Evolutionary conservation across 768 basidiomycete species (phyloP), one percentile per base, ranked within the genome.

Genomic region (Amanita pallidorosea): DNA sequence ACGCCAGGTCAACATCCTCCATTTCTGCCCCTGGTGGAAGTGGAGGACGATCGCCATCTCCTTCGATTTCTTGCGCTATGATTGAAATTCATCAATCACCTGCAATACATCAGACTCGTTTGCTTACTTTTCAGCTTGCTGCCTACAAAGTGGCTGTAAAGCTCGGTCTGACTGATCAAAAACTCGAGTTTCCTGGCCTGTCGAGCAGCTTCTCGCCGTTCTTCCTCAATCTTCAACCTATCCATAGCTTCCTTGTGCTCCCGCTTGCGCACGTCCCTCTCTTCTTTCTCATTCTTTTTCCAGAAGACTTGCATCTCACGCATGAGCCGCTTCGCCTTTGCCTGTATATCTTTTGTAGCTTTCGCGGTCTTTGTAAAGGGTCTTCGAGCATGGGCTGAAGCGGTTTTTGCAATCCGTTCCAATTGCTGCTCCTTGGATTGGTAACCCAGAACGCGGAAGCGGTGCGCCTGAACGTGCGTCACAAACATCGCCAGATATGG

Each of bases 131-230:
- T 89, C 48, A 91, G 77, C 69, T 98, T 98, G 68, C 83, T 96
- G 29, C 95, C 95, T 53, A 99, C 93, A 76, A 99, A 98, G 70
- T 99, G 96, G 57, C 90, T 93, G 68, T 98, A 99, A 7, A 98
- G 77, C 64, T 99, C 96, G 3, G 96, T 98, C 67, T 98, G 95
- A 53, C 90, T 97, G 65, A 99, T 93, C 67, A 99, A 73, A 70
- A 98, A 99, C 69, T 99, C 96, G 22, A 99, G 80, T 66, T 98
- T 97, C 57, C 95, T 79, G 11, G 93, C 90, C 65, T 95, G 91
- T 47, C 96, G 75, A 35, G 93, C 87, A 11, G 88, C 86, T 67
- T 99, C 96, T 37, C 95, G 78, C 61, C 83, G 88, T 67, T 96
- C 92, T 64, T 95, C 93, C 65, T 95, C 92, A 29, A 89, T 67